Percentiles rank a stretch among this genome's conserved stretches.
These are phyloP conservation scores for Penicillium canariense DNA, from an alignment of 495 filamentous ascomycete species.

Conservation along the genomic window DNA sequence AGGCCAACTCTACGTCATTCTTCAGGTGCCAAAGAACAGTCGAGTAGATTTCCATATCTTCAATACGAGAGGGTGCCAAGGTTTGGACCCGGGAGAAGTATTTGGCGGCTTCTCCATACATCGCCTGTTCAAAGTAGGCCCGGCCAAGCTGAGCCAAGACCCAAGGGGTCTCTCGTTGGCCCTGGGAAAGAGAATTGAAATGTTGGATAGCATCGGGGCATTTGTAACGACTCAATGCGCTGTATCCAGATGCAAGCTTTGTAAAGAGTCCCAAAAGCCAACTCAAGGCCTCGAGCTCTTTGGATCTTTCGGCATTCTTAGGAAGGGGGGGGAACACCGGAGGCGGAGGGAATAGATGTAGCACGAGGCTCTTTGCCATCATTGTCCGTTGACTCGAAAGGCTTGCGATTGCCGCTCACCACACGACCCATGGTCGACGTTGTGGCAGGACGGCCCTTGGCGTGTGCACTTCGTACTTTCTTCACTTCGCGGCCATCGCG, in stretches of 20 bases:
- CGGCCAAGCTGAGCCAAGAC: conserved; percentile 86
- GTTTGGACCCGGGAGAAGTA: conserved; percentile 73
- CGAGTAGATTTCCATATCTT: conserved; percentile 97
- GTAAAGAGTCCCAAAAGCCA: conserved; percentile 81
- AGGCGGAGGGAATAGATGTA: conserved; percentile 23
- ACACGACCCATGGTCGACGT: conserved; percentile 72
- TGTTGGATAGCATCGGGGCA: conserved; percentile 71
- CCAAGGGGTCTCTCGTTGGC: conserved; percentile 93
- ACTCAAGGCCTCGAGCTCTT: conserved; percentile 70
- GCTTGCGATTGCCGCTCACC: conserved; percentile 75
- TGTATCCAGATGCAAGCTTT: conserved; percentile 78
- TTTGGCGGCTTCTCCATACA: conserved; percentile 82
- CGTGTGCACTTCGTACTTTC: conserved; percentile 66
- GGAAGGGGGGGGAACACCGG: conserved; percentile 27
- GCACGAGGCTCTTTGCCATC: conserved; percentile 56
- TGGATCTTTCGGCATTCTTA: conserved; percentile 45
- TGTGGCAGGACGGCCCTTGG: conserved; percentile 52
- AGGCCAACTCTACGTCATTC: conserved; percentile 85
- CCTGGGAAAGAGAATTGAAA: conserved; percentile 64
- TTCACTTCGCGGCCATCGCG: conserved; percentile 70
- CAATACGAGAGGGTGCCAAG: conserved; percentile 72
- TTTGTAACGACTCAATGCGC: conserved; percentile 70
- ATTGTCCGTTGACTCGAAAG: conserved; percentile 63
- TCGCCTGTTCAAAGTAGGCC: conserved; percentile 82
- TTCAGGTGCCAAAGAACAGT: conserved; percentile 97